These are phyloP conservation scores for Aspergillus thermomutatus DNA, from an alignment of 2,329 filamentous ascomycete genomes.

Conservation along the genomic window DNA sequence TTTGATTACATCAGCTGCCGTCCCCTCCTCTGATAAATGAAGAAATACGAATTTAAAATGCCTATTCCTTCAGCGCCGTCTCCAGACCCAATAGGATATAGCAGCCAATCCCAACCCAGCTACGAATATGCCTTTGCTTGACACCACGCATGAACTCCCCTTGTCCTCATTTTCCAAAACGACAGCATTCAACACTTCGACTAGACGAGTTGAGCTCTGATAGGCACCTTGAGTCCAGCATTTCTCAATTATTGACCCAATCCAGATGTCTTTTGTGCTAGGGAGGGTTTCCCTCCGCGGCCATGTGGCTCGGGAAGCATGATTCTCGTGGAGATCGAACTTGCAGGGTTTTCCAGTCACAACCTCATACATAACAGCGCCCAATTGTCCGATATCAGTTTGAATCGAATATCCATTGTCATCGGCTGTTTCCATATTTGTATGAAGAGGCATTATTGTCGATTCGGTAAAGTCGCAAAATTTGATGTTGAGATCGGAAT, in stretches of 20 bases:
- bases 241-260: slow-evolving; percentile 23
- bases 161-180: no score
- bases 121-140: no score
- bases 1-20: no score
- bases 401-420: slow-evolving; percentile 25
- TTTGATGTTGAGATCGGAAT: slow-evolving; percentile 23
- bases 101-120: no score
- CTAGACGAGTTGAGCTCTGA: not conserved
- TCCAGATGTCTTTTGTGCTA: slow-evolving; percentile 22
- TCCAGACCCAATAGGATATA: no score
- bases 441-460: slow-evolving; percentile 20
- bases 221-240: slow-evolving; percentile 17
- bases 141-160: no score
- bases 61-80: no score
- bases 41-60: no score
- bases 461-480: slow-evolving; percentile 28
- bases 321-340: slow-evolving; percentile 24
- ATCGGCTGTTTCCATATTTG: slow-evolving; percentile 23
- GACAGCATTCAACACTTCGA: no score
- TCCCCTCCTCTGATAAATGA: no score
- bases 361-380: slow-evolving; percentile 30
- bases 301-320: slow-evolving; percentile 13
- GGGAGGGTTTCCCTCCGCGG: slow-evolving; percentile 22
- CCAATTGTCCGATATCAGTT: slow-evolving; percentile 30
- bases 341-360: slow-evolving; percentile 19